A percentile compares a stretch with the other conserved stretches of the same genome.
phyloP scores from a whole-genome alignment of 805 yeast species.

The Phaffomyces antillensis region DNA sequence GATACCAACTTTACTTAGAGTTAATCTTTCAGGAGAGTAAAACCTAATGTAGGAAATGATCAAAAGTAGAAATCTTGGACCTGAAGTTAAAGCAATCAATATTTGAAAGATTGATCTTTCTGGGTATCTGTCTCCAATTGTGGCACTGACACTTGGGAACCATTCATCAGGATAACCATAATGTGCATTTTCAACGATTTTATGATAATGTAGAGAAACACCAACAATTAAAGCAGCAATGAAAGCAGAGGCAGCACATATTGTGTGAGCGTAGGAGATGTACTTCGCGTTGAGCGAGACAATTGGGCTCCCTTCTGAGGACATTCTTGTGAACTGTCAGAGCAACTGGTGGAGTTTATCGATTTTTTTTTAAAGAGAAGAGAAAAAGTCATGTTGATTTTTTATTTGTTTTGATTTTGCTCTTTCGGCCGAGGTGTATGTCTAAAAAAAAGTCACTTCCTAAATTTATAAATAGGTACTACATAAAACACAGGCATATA shows the following conservation, averaged over 20 bases:
- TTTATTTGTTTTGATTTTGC: too few relatives aligned
- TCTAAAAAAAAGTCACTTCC: too few relatives aligned
- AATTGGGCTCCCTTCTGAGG: constrained; percentile 11
- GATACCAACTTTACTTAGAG: constrained; percentile 36
- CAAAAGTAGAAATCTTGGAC: constrained; percentile 75
- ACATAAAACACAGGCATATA: too few relatives aligned
- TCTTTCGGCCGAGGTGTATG: too few relatives aligned
- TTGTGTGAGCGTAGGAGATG: constrained; percentile 66
- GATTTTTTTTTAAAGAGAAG: too few relatives aligned
- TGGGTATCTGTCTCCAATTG: constrained; percentile 96
- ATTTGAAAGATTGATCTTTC: constrained; percentile 91
- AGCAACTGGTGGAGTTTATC: not conserved
- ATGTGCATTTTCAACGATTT: constrained; percentile 80
- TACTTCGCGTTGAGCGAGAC: constrained; percentile 51
- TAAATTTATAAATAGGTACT: too few relatives aligned
- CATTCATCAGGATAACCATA: constrained; percentile 96
- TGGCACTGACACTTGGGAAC: constrained; percentile 96
- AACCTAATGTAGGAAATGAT: constrained; percentile 45
- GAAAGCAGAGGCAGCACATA: constrained; percentile 70
- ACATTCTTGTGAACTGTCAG: not conserved
- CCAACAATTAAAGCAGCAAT: constrained; percentile 70
- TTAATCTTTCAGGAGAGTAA: constrained; percentile 25
- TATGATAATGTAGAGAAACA: constrained; percentile 68
- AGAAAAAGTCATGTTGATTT: too few relatives aligned
- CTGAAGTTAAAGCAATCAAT: constrained; percentile 85